Conservation (phyloP, 2,329 filamentous ascomycete species). For the Geoglossum cookeanum region DNA sequence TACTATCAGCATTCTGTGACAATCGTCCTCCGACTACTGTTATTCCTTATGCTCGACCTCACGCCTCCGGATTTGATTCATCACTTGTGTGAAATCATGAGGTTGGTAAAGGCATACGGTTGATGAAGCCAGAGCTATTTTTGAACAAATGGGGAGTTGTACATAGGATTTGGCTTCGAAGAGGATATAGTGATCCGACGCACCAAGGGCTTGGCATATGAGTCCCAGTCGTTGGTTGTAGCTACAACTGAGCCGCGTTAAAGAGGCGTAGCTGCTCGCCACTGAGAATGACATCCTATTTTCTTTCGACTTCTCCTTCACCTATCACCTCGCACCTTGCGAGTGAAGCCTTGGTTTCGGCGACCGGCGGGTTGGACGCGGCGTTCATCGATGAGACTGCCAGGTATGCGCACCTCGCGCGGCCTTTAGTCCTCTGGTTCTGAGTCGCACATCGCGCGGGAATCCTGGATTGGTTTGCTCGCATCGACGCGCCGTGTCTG, state of each 20-base stretch:
- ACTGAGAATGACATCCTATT: background rate
- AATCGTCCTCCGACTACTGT: too few species aligned
- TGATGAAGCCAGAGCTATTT: background rate
- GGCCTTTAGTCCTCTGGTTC: background rate
- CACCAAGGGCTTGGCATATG: background rate
- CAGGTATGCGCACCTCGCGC: background rate
- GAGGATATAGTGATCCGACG: background rate
- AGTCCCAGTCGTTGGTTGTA: too few species aligned
- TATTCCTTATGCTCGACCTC: too few species aligned
- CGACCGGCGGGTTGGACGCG: background rate
- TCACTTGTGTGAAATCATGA: too few species aligned
- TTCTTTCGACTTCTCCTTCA: background rate
- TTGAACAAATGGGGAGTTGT: background rate
- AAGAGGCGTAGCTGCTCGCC: background rate
- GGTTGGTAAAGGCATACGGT: too few species aligned
- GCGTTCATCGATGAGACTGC: background rate
- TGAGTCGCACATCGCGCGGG: background rate
- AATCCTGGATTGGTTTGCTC: conserved; percentile 1
- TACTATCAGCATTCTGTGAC: too few species aligned
- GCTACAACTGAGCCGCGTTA: background rate
- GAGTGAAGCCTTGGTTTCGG: background rate
- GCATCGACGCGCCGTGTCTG: too few species aligned
- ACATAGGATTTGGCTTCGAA: too few species aligned
- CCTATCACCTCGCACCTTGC: background rate
- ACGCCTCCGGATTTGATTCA: too few species aligned